Base-by-base conservation (phyloP, 192 early-diverging fungal genomes). In the Geranomyces michiganensis region DNA sequence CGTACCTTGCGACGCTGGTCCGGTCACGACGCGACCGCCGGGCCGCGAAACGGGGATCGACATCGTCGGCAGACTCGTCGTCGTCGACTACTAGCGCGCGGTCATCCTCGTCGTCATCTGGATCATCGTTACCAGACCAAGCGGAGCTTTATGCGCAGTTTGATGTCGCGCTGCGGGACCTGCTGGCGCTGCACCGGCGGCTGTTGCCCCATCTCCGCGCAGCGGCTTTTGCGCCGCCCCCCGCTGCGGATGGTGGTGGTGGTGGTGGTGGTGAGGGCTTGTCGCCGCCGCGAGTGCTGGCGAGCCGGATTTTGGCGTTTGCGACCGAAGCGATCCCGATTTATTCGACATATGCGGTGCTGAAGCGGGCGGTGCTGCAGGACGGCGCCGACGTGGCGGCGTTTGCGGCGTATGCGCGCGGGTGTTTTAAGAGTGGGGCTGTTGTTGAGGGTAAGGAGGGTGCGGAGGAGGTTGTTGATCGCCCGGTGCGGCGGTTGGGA, bases 301-400 rank as follows among this genome's bases (percentile, higher is more conserved):
- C 33, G 6, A 3, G 4, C 5, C 41, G 17, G 5, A 13, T 64
- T 8, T 21, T 64, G 17, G 41, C 17, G 22, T 64, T 64, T 41
- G 62, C 62, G 41, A 64, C 41, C 8, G 62, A 31, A n/a, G 41
- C 44, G 15, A 45, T 64, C 14, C 43, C 62, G 5, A 36, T 64
- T 4, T 64, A 64, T 21, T 17, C 62, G 1, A 21, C 41, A 6
- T 64, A 64, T 41, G 62, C 62, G 9, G 62, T 64, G n/a, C 21
- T 29, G 33, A 29, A n/a, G 5, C 62, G 62, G 12, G 58, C 31
- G 29, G 58, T 32, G 12, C 21, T 55, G 51, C 3, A 55, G 6
- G 51, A n/a, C 51, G 51, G 26, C 21, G 51, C 19, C 6, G 51
- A 55, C 51, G 51, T 55, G 51, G 51, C 19, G 3, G 51, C 19